Base-by-base conservation (phyloP, 768 basidiomycete species). In the Xerocomellus dryophilus region DNA sequence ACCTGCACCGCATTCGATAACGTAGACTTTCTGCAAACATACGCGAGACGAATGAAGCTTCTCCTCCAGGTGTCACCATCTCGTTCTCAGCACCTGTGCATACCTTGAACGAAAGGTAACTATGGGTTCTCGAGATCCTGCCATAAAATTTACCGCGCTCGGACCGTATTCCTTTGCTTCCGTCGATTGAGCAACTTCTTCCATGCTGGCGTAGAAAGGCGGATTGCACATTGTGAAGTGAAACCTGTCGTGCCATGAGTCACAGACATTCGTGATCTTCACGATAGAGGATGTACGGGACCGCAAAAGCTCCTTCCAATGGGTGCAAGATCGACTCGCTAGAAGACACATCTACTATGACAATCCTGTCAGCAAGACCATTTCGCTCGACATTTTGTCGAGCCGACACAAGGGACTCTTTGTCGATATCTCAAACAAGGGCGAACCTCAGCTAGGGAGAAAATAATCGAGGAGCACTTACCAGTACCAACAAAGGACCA, bases 201-300 rank as follows among this genome's bases (percentile, higher is more conserved):
- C 81, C 1, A 68, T 64, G 52, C 84, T 89, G n/a, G 75, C 66
- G 65, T 97, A 98, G 70, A 99, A 99, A 0, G 96, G 96, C 0
- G 96, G 96, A 68, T 98, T 99, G 72, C 95, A 98, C 84, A 98
- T 92, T 0, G 85, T 83, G 59, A 96, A 93, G 53, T 88, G 82
- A 62, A 85, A 83, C 4, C 81, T 84, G 48, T 11, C 11, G 10
- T 21, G 18, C 1, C 3, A 39, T 51, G 25, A 50, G 50, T 46
- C 43, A 47, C 14, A 48, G 10, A 8, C 11, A 5, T 5, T 25
- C 53, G 29, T 21, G 11, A 21, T 21, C n/a, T 31, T 18, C 8
- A 50, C 21, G 21, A 38, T 4, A 44, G 18, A 50, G 20, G 23
- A 51, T 31, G 11, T 52, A 61, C 57, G 48, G 48, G 40, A 42